Evolutionary conservation across 177 flowering plant genomes (phyloP), one percentile per base, ranked within the genome.

Genomic region (Tripterygium wilfordii): DNA sequence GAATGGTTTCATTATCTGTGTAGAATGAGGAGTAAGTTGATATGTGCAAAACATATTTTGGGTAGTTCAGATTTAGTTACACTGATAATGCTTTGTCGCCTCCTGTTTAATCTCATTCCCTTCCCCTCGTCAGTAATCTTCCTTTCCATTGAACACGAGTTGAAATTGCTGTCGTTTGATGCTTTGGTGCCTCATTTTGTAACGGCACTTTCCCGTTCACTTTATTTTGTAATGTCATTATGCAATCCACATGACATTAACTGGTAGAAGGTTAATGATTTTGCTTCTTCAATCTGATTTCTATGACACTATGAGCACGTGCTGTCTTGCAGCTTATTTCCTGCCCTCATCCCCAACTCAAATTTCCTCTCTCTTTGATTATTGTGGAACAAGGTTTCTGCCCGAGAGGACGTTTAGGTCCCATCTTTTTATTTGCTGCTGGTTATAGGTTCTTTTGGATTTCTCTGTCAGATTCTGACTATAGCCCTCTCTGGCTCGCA

Each of bases 171-270:
- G 5, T 14, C 6, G 5, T 24, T 43, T 14, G 1, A 2, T 8
- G 17, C 36, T 51, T 23, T 42, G 42, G 31, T 42, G 57, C 57
- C 57, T 23, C 39, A 54, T 54, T 54, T 43, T 54, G 49, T 17
- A 54, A 41, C 30, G 56, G 56, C 56, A 41, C 36, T 18, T 16
- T 27, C 6, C 4, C 56, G n/a, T 21, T 29, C 9, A n/a, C 31
- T 42, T 51, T 16, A 29, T 51, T 15, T 12, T 37, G 33, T 49
- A 41, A 28, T n/a, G 3, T 39, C 22, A 18, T 29, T 22, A 30
- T 30, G 8, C 8, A 30, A 6, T 12, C 33, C 8, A 12, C 7
- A 6, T 30, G 7, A 12, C 8, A 30, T 30, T 12, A 6, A 30
- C 12, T 30, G 33, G n/a, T n/a, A n/a, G n/a, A n/a, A n/a, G n/a